Conservation (phyloP, 176 grass and related monocot species). For the Oryza officinalis region DNA sequence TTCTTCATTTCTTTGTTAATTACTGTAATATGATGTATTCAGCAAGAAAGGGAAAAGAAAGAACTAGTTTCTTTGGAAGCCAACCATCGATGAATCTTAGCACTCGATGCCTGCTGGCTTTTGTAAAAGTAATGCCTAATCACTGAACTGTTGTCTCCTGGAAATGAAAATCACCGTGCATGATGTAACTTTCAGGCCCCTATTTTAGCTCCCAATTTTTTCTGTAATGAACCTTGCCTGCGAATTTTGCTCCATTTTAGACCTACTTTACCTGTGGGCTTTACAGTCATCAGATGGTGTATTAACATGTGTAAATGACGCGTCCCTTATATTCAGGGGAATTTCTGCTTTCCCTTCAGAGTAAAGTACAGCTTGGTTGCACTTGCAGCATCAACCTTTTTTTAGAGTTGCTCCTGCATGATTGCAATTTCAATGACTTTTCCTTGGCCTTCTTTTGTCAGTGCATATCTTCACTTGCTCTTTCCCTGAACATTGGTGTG, state of each 20-base stretch:
- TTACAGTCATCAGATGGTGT: neutral
- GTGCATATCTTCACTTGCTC: neutral
- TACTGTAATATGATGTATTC: slow-evolving; percentile 32
- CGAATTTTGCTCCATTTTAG: neutral
- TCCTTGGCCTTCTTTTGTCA: neutral
- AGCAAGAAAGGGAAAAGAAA: slow-evolving; percentile 19
- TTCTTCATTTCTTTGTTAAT: slow-evolving; percentile 30
- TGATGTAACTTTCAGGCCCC: slow-evolving; percentile 21
- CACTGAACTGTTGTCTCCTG: slow-evolving; percentile 2
- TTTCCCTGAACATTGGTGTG: neutral
- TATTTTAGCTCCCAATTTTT: neutral
- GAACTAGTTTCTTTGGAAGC: slow-evolving; percentile 3
- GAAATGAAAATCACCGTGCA: slow-evolving; percentile 12
- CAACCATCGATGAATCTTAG: slow-evolving; percentile 21
- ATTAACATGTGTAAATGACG: neutral
- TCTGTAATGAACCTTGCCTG: slow-evolving; percentile 3
- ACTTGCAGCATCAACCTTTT: neutral
- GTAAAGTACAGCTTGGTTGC: neutral
- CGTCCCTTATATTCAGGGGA: neutral
- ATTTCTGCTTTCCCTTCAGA: neutral
- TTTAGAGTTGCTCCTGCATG: neutral
- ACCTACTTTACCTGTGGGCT: neutral
- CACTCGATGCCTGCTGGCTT: slow-evolving; percentile 18
- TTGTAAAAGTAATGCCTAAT: slow-evolving; percentile 44
- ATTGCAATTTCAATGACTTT: neutral